Conservation (phyloP, 371 early-diverging fungal genomes). For the Mortierella sp. region DNA sequence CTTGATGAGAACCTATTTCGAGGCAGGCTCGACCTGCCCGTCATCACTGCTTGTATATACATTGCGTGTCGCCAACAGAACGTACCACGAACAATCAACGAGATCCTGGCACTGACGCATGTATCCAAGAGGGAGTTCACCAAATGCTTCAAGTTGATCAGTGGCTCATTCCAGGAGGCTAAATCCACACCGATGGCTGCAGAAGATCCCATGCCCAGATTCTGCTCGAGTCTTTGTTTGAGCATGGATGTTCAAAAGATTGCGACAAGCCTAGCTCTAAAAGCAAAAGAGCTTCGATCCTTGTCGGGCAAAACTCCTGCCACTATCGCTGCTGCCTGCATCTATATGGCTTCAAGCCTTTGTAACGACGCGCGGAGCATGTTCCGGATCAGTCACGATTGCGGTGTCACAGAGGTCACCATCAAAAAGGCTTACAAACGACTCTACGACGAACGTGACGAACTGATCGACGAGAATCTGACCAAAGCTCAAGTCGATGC, state of each 20-base stretch:
- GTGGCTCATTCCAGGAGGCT: slow-evolving; percentile 66
- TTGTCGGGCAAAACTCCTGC: slow-evolving; percentile 92
- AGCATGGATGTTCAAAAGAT: slow-evolving; percentile 77
- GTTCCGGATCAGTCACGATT: slow-evolving; percentile 80
- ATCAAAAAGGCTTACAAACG: slow-evolving; percentile 85
- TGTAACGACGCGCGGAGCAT: slow-evolving; percentile 73
- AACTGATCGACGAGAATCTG: slow-evolving; percentile 59
- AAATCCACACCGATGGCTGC: slow-evolving; percentile 73
- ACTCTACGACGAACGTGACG: slow-evolving; percentile 67
- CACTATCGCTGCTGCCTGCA: slow-evolving; percentile 90
- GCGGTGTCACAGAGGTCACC: slow-evolving; percentile 91
- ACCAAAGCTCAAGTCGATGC: slow-evolving; percentile 15
- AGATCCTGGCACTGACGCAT: slow-evolving; percentile 93
- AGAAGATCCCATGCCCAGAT: slow-evolving; percentile 86
- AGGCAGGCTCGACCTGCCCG: slow-evolving; percentile 89
- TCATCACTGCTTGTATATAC: slow-evolving; percentile 97
- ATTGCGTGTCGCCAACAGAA: slow-evolving; percentile 94
- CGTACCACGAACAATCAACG: slow-evolving; percentile 96
- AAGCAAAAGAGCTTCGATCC: slow-evolving; percentile 79
- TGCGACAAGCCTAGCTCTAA: slow-evolving; percentile 75
- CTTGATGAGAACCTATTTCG: slow-evolving; percentile 88
- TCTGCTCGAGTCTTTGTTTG: slow-evolving; percentile 82
- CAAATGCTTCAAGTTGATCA: slow-evolving; percentile 82
- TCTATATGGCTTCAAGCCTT: slow-evolving; percentile 84
- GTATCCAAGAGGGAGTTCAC: slow-evolving; percentile 94